Base-by-base conservation (phyloP, 2,329 filamentous ascomycete species). In the Trichoderma aggressivum region DNA sequence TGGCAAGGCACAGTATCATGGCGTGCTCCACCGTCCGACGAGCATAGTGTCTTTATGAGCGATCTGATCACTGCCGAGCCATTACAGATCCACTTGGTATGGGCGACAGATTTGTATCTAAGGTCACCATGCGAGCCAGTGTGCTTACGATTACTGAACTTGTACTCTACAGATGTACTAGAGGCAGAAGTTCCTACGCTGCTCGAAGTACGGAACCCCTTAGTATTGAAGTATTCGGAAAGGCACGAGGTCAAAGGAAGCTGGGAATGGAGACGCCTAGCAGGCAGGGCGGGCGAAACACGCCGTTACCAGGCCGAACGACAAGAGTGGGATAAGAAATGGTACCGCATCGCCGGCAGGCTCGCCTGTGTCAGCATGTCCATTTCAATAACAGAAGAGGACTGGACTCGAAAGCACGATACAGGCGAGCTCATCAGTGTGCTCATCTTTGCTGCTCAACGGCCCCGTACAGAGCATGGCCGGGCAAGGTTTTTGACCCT, bases 11-110 rank as follows among this genome's bases (percentile, higher is more conserved):
- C 70, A 7, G 64, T 70, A 11, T 69, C 70, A 7, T 71, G 70
- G 70, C 64, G 65, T 7, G 70, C 70, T 21, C 70, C 70, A n/a
- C 70, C 70, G 4, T 69, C 70, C 10, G 70, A 71, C n/a, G 65
- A 56, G 58, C 64, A 71, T 21, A 56, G 58, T n/a, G 63, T 62
- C 32, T 60, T 71, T 12, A 69, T 70, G 70, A 47, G 28, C 3
- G 53, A 69, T 36, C 39, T 71, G 4, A 69, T 71, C 3, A 61
- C 50, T 1, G 36, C 55, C 3, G 65, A 69, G 47, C 26, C 58
- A 10, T 56, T 66, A 1, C 62, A 65, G 11, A n/a, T 71, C 30
- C 64, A 69, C 32, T 8, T 71, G 14, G 55, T 71, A 32, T 71
- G 65, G 64, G 70, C 65, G 5, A 56, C 70, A 24, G 64, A 71